These are phyloP conservation scores for Moesziomyces sp. DNA, from an alignment of 1,284 basidiomycete species.

Conservation along the genomic window DNA sequence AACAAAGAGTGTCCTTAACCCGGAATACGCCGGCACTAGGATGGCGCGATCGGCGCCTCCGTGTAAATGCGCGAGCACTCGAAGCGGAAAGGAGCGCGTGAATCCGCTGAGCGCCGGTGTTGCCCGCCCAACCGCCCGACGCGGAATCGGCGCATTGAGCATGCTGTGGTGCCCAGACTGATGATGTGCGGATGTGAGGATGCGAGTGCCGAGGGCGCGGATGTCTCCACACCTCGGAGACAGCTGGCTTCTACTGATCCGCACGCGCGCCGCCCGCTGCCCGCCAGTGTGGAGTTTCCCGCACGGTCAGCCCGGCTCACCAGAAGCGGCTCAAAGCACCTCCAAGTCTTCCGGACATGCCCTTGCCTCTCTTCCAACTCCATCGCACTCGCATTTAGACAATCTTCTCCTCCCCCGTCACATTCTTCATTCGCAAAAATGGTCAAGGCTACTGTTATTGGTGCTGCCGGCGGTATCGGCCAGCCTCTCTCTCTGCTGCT, in stretches of 20 bases:
- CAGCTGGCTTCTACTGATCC: too few relatives aligned
- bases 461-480: slow-evolving; percentile 70
- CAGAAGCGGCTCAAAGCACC: too few relatives aligned
- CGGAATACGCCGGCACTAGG: slow-evolving; percentile 29
- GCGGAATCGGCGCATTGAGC: too few relatives aligned
- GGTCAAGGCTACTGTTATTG: slow-evolving; percentile 66
- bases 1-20: background rate
- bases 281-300: too few relatives aligned
- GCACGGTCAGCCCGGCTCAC: too few relatives aligned
- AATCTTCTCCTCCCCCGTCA: background rate
- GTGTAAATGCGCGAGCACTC: background rate
- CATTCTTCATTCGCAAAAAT: slow-evolving; percentile 35
- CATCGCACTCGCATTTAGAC: slow-evolving; percentile 1
- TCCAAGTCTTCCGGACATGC: too few relatives aligned
- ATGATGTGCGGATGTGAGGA: too few relatives aligned
- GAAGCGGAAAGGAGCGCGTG: slow-evolving; percentile 31
- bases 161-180: too few relatives aligned
- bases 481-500: slow-evolving; percentile 91
- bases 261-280: too few relatives aligned
- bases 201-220: too few relatives aligned
- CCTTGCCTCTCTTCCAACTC: slow-evolving; percentile 16
- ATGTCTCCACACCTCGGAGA: too few relatives aligned
- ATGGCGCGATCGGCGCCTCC: slow-evolving; percentile 7
- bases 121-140: background rate
- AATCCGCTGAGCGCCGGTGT: slow-evolving; percentile 33